Evolutionary conservation across 495 filamentous ascomycete species (phyloP).

Genomic region (Geoglossum glabrum): DNA sequence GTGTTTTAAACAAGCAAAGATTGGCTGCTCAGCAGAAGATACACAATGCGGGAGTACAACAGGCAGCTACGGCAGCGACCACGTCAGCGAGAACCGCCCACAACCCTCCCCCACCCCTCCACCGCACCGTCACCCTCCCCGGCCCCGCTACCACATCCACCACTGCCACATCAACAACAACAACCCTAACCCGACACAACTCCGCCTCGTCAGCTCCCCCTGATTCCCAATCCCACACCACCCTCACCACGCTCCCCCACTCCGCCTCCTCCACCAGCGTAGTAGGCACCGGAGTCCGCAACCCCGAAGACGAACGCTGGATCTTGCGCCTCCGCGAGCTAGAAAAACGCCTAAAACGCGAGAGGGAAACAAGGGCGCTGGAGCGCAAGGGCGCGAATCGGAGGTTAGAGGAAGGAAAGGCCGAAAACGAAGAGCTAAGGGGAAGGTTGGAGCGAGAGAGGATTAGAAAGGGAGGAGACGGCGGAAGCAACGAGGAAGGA

Average conservation of each 20-base stretch:
- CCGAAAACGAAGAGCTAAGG: constrained; percentile 54
- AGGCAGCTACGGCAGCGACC: constrained; percentile 4
- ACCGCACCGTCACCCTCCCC: constrained; percentile 7
- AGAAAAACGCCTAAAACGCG: constrained; percentile 72
- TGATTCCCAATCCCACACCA: neutral
- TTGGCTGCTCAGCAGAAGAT: neutral
- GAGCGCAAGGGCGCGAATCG: constrained; percentile 69
- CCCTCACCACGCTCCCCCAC: constrained; percentile 6
- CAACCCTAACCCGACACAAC: constrained; percentile 30
- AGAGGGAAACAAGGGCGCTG: constrained; percentile 67
- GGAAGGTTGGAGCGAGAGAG: constrained; percentile 44
- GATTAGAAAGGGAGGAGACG: neutral
- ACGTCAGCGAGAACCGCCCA: too few relatives aligned
- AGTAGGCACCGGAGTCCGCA: constrained; percentile 6
- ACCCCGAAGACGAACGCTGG: constrained; percentile 49
- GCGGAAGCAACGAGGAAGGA: neutral
- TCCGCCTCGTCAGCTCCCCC: too few relatives aligned
- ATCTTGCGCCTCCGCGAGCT: constrained; percentile 66
- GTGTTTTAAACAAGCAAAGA: constrained; percentile 39
- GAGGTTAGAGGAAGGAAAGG: constrained; percentile 63
- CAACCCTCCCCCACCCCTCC: too few relatives aligned
- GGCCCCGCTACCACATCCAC: constrained; percentile 13
- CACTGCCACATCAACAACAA: too few relatives aligned
- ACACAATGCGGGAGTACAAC: constrained; percentile 8
- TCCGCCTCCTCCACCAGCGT: constrained; percentile 11